Percentiles rank a stretch among this genome's conserved stretches.
Conservation (phyloP, 495 filamentous ascomycete genomes). For the Lentithecium fluviatile region DNA sequence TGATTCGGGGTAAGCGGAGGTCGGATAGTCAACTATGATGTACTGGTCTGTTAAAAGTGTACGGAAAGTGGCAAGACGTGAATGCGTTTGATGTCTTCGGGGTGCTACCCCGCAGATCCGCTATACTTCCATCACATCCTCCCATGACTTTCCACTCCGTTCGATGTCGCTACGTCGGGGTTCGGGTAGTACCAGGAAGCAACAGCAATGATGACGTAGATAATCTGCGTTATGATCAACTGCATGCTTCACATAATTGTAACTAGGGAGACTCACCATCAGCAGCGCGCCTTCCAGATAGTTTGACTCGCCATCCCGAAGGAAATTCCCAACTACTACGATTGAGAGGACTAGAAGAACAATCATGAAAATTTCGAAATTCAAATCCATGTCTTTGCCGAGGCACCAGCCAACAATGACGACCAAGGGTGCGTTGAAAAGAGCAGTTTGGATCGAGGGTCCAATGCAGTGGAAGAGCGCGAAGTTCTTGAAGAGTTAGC, state of each 20-base stretch:
- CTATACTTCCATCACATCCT: no score
- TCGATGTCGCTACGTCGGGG: conserved; percentile 31
- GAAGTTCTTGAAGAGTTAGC: conserved; percentile 60
- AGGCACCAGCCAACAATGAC: conserved; percentile 86
- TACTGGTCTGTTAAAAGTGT: no score
- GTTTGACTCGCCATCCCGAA: conserved; percentile 50
- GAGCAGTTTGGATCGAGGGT: conserved; percentile 83
- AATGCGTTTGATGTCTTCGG: no score
- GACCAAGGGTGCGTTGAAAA: conserved; percentile 82
- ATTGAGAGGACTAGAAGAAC: conserved; percentile 81
- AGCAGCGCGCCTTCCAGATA: conserved; percentile 48
- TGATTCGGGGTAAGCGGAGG: no score
- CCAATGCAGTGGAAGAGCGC: conserved; percentile 87
- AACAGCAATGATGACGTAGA: conserved; percentile 37
- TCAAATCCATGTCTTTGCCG: conserved; percentile 67
- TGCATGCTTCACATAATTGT: no score
- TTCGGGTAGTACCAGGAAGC: conserved; percentile 36
- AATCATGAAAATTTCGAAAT: conserved; percentile 87
- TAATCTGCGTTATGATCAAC: no score
- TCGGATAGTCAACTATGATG: no score
- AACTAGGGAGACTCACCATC: conserved; percentile 14
- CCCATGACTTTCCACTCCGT: conserved; percentile 7
- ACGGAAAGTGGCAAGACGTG: no score
- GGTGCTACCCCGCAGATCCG: no score
- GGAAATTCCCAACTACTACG: conserved; percentile 61